Conservation (phyloP, 2,329 filamentous ascomycete species). For the Pyrenochaeta sp. region DNA sequence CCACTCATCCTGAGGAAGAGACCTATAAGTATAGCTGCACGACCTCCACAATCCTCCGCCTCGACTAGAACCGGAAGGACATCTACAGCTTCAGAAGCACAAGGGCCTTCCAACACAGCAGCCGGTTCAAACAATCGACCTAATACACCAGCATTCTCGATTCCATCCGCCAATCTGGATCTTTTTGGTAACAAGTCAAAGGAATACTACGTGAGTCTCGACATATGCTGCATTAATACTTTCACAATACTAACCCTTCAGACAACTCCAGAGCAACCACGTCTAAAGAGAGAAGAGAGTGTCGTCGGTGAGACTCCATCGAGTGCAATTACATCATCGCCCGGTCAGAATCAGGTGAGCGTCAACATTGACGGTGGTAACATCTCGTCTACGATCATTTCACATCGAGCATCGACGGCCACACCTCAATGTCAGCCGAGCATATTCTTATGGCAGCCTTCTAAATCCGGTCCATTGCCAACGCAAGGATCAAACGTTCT, state of each 20-base stretch:
- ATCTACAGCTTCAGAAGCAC: not conserved
- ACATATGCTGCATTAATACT: not conserved
- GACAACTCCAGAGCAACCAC: not conserved
- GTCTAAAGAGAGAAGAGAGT: not conserved
- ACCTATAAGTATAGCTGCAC: not conserved
- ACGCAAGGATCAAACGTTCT: not conserved
- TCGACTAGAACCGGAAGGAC: not conserved
- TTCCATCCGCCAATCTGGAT: slow-evolving; percentile 3
- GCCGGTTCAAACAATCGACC: not conserved
- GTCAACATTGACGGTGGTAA: not conserved
- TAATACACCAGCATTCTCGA: not conserved
- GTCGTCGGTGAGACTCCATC: not conserved
- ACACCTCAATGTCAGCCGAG: not conserved
- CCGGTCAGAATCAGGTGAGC: not conserved
- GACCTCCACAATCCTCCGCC: not conserved
- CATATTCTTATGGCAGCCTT: not conserved
- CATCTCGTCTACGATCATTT: not conserved
- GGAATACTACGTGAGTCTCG: not conserved
- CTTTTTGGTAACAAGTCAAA: not conserved
- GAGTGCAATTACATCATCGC: not conserved
- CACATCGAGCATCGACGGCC: not conserved
- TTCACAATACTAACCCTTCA: not conserved
- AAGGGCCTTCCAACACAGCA: not conserved
- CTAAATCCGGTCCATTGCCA: not conserved
- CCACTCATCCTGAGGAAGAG: not conserved